Base-by-base conservation (phyloP, 1,284 basidiomycete genomes). In the Phenoliferia sp. region DNA sequence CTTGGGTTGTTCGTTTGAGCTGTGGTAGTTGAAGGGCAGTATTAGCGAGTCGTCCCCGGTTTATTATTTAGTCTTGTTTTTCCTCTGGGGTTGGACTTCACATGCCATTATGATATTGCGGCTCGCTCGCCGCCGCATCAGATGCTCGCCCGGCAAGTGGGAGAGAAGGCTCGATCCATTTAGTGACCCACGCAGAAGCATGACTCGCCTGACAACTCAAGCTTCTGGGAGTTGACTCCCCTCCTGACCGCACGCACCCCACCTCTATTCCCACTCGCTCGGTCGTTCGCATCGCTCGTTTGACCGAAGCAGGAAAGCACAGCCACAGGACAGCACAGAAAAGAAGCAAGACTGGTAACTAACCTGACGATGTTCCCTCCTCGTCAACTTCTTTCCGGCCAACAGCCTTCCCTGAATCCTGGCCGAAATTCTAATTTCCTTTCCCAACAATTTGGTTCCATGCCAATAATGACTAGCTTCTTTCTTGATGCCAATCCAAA, bases 401-500 rank as follows among this genome's bases (percentile, higher is more conserved):
- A 99, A 81, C 63, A 99, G 87, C 81, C 95, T 92, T 84, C 89
- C 90, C 75, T 96, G 89, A 44, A 99, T 84, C 73, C 94, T 85
- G 9, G 85, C 83, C 32, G 91, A 93, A 75, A 99, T 96, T 71
- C 89, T 86, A 70, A 98, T 90, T 81, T 99, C 96, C 60, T 94
- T 93, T 12, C 91, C 94, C 44, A 99, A 84, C 12, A 99, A 86
- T 79, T 97, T 97, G 9, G 92, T 87, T 19, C 96, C 95, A 74
- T 94, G 89, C 94, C 95, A 99, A 79, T 99, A 99, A 79, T 99
- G 96, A 67, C 87, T 85, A 0, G 88, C 94, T 80, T 98, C 95
- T 76, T 97, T 91, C 82, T 97, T 99, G 74, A 98, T 88, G 76
- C 88, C 90, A 74, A 88, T 89, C 95, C 95, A 98, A 12, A 78